These are phyloP conservation scores for Ogataea allantospora DNA, from an alignment of 805 yeast genomes.

Conservation along the genomic window DNA sequence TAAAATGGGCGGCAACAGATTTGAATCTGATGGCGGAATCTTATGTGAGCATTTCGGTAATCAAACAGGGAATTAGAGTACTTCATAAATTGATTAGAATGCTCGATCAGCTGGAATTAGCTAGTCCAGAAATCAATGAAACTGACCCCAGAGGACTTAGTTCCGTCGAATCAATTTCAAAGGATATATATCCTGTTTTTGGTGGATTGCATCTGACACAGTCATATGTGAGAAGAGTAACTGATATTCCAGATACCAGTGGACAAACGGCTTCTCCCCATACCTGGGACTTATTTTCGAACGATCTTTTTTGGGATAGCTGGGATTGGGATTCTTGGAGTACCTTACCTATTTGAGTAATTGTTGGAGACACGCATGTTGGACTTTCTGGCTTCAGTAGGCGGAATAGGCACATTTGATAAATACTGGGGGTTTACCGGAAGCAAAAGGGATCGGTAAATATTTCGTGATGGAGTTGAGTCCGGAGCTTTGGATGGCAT, in stretches of 20 bases:
- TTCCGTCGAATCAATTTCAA: slow-evolving; percentile 6
- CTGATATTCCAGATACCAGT: neutral
- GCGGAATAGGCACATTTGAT: too few relatives aligned
- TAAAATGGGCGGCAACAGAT: slow-evolving; percentile 5
- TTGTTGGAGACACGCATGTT: neutral
- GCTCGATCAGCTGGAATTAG: slow-evolving; percentile 1
- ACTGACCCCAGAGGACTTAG: neutral
- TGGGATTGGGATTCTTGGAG: slow-evolving; percentile 13
- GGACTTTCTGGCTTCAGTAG: neutral
- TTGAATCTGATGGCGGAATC: slow-evolving; percentile 8
- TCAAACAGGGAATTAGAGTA: slow-evolving; percentile 11
- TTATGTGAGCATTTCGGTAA: slow-evolving; percentile 9
- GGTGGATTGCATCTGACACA: slow-evolving; percentile 14
- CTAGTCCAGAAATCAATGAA: neutral
- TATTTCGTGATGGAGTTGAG: too few relatives aligned
- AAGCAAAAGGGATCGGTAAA: too few relatives aligned
- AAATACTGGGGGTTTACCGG: too few relatives aligned
- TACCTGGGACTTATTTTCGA: slow-evolving; percentile 10
- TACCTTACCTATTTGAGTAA: neutral
- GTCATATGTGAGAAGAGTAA: slow-evolving; percentile 14
- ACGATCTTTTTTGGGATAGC: slow-evolving; percentile 7
- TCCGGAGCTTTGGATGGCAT: too few relatives aligned
- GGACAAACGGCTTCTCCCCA: neutral
- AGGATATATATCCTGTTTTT: slow-evolving; percentile 17
- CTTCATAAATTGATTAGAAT: slow-evolving; percentile 6